These are phyloP conservation scores for Kodamaea plutei DNA, from an alignment of 1,139 yeast genomes.

Conservation along the genomic window DNA sequence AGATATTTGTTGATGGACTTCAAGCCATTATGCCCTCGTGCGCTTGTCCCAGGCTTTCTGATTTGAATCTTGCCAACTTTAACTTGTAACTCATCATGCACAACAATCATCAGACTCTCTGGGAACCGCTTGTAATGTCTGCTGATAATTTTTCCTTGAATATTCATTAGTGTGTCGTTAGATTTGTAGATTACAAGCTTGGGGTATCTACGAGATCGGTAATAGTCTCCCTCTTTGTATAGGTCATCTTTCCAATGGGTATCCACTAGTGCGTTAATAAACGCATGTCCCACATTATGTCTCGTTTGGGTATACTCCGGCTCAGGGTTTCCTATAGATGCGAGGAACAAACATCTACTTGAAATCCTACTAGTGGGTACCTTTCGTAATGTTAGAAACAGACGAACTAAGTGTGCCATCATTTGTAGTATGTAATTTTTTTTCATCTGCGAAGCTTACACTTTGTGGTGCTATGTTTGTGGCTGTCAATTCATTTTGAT, in stretches of 20 bases:
- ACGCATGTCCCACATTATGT: constrained; percentile 73
- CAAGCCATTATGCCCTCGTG: constrained; percentile 81
- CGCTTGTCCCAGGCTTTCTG: constrained; percentile 51
- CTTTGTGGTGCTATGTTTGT: too few species aligned
- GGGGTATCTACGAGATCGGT: constrained; percentile 19
- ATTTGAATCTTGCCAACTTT: constrained; percentile 61
- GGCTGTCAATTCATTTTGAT: too few species aligned
- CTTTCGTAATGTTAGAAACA: constrained; percentile 3
- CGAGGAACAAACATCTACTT: constrained; percentile 32
- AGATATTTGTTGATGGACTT: constrained; percentile 45
- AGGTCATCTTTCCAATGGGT: constrained; percentile 21
- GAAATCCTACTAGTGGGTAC: constrained; percentile 2
- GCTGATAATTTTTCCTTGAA: constrained; percentile 52
- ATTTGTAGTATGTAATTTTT: too few species aligned
- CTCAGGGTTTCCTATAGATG: constrained; percentile 81
- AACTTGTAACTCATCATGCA: constrained; percentile 74
- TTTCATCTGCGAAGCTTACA: too few species aligned
- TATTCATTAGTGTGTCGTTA: constrained; percentile 57
- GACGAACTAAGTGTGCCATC: too few species aligned
- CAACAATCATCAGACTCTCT: constrained; percentile 44
- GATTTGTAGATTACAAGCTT: constrained; percentile 44
- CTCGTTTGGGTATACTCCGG: constrained; percentile 56
- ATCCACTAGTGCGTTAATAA: constrained; percentile 33
- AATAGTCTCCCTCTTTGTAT: constrained; percentile 9
- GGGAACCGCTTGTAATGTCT: constrained; percentile 43